Evolutionary conservation across 164 flowering plant genomes (phyloP).

Genomic region (Nelumbo lutea): DNA sequence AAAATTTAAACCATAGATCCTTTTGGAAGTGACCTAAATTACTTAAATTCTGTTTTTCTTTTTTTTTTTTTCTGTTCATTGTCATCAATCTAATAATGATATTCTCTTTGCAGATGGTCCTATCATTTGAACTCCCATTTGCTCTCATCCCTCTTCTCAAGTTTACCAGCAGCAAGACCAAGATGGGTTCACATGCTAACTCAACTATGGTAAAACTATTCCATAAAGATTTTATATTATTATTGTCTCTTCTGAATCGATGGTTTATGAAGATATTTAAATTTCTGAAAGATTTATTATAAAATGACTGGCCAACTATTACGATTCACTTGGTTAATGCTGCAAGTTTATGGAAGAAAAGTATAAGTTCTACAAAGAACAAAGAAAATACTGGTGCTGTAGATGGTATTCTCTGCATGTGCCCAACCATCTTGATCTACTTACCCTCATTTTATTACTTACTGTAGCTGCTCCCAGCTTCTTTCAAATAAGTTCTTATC

Average conservation of each 20-base stretch:
- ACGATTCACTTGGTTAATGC: background rate
- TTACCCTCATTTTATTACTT: too few relatives aligned
- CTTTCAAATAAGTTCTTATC: too few relatives aligned
- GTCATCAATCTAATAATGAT: constrained; percentile 1
- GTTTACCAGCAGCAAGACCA: constrained; percentile 81
- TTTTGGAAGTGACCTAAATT: too few relatives aligned
- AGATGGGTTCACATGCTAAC: constrained; percentile 81
- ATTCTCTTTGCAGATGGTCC: constrained; percentile 66
- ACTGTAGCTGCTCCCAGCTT: too few relatives aligned
- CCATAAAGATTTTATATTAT: background rate
- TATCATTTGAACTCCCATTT: constrained; percentile 94
- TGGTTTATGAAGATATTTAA: background rate
- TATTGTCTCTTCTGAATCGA: background rate
- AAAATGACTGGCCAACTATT: background rate
- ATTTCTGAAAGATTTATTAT: background rate
- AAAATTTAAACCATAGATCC: too few relatives aligned
- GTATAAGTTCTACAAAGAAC: too few relatives aligned
- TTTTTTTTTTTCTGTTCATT: background rate
- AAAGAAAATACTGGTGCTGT: too few relatives aligned
- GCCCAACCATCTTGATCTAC: too few relatives aligned
- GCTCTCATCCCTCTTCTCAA: constrained; percentile 92
- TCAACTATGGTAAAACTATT: constrained; percentile 42
- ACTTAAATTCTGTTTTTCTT: background rate
- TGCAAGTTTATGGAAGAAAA: background rate
- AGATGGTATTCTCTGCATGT: too few relatives aligned